Percentiles rank a stretch among this genome's conserved stretches.
These are phyloP conservation scores for Talinum fruticosum DNA, from an alignment of 148 eudicot species.

Conservation along the genomic window DNA sequence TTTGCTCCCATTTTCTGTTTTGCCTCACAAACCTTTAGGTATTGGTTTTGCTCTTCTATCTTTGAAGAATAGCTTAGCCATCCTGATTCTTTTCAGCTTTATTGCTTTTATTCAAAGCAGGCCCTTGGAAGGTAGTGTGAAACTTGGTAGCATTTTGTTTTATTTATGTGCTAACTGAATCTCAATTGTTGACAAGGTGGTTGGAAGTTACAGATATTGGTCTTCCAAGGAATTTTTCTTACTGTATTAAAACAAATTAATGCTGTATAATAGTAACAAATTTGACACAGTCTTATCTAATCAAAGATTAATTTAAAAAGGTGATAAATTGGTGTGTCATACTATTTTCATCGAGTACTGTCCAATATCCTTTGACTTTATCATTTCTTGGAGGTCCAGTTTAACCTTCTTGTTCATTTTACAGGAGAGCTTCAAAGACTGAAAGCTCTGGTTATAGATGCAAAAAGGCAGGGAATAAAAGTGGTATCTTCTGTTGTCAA, in stretches of 20 bases:
- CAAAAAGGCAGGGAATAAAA: constrained; percentile 46
- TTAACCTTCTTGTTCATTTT: constrained; percentile 19
- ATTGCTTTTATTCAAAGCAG: neutral
- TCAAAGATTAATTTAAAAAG: neutral
- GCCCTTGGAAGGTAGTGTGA: neutral
- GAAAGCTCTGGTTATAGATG: constrained; percentile 50
- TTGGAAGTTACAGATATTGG: neutral
- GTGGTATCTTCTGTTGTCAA: constrained; percentile 52
- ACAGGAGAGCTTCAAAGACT: constrained; percentile 63
- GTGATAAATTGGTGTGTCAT: neutral
- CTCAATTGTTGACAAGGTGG: neutral
- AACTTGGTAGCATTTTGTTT: neutral
- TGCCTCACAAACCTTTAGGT: neutral
- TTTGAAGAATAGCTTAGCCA: neutral
- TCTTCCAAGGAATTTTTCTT: neutral
- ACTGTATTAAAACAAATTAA: neutral
- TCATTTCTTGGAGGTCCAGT: neutral
- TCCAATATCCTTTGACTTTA: neutral
- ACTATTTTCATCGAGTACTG: neutral
- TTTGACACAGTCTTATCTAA: neutral
- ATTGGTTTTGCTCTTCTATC: neutral
- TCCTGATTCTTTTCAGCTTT: neutral
- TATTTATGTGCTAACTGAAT: neutral
- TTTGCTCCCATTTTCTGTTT: neutral
- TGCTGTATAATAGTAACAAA: neutral